Percentiles rank a stretch among this genome's conserved stretches.
Evolutionary conservation across 148 eudicot species (phyloP).

Genomic region (Spergularia marina): DNA sequence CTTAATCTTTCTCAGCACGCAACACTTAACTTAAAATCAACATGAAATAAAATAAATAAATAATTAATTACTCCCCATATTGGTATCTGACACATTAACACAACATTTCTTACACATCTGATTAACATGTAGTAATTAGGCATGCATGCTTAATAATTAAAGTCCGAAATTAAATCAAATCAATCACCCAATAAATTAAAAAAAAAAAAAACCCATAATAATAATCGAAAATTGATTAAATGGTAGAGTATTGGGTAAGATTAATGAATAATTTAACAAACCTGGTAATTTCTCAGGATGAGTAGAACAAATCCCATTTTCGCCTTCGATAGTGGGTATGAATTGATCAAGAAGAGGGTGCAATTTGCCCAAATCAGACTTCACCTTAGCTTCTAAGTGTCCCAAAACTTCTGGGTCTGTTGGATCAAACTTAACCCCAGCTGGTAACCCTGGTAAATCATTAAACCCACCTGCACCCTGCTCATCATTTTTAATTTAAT

Average conservation of each 20-base stretch:
- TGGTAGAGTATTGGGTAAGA: not conserved
- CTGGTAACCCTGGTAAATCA: slow-evolving; percentile 83
- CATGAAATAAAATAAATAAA: not conserved
- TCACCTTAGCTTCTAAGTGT: slow-evolving; percentile 80
- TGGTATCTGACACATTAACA: slow-evolving; percentile 15
- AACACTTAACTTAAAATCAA: not conserved
- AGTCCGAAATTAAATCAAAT: too few species aligned
- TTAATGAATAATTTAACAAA: slow-evolving; percentile 9
- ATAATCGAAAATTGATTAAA: too few species aligned
- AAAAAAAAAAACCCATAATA: too few species aligned
- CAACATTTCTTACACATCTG: not conserved
- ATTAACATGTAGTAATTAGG: not conserved
- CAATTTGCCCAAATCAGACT: slow-evolving; percentile 42
- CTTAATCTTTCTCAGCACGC: not conserved
- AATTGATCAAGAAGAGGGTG: slow-evolving; percentile 86
- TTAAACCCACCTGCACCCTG: slow-evolving; percentile 36
- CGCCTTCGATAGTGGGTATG: slow-evolving; percentile 80
- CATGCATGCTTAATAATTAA: not conserved
- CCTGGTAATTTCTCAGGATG: slow-evolving; percentile 97
- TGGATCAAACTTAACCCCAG: slow-evolving; percentile 97
- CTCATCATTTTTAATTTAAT: too few species aligned
- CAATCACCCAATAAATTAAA: not conserved
- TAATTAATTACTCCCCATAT: not conserved
- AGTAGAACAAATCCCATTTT: slow-evolving; percentile 89
- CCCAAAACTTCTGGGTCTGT: slow-evolving; percentile 72